These are phyloP conservation scores for Backusella westeae DNA, from an alignment of 192 early-diverging fungal genomes.

Conservation along the genomic window DNA sequence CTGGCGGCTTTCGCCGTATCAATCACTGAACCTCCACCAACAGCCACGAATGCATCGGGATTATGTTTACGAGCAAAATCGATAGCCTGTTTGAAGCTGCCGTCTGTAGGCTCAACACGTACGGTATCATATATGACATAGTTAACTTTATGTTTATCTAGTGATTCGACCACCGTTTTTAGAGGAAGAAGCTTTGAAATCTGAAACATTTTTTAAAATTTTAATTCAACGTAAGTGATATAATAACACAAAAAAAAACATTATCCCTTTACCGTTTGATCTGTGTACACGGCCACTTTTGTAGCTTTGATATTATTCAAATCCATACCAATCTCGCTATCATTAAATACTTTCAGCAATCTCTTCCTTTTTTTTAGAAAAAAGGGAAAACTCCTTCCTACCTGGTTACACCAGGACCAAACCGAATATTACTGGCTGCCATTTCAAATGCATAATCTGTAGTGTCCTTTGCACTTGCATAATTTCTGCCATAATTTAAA, in stretches of 20 bases:
- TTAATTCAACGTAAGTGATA: neutral
- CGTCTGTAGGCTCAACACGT: constrained; percentile 85
- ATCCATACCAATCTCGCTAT: constrained; percentile 81
- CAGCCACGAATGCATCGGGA: constrained; percentile 86
- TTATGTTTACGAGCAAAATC: constrained; percentile 69
- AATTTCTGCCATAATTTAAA: constrained; percentile 36
- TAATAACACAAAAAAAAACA: neutral
- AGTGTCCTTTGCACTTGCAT: constrained; percentile 33
- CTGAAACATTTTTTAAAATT: constrained; percentile 21
- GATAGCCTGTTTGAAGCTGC: constrained; percentile 80
- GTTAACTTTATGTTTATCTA: constrained; percentile 62
- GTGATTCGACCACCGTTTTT: constrained; percentile 72
- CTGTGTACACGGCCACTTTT: constrained; percentile 86
- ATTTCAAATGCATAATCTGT: constrained; percentile 83
- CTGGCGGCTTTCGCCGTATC: constrained; percentile 94
- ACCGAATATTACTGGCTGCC: constrained; percentile 87
- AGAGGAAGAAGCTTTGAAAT: constrained; percentile 73
- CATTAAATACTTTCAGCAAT: neutral
- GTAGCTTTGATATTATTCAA: constrained; percentile 72
- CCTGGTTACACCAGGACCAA: constrained; percentile 78
- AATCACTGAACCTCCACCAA: constrained; percentile 89
- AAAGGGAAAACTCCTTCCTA: constrained; percentile 13
- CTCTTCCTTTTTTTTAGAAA: neutral
- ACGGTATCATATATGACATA: constrained; percentile 77
- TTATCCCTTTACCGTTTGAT: constrained; percentile 54